Base-by-base conservation (phyloP, 495 filamentous ascomycete genomes). In the Aspergillus diversus region DNA sequence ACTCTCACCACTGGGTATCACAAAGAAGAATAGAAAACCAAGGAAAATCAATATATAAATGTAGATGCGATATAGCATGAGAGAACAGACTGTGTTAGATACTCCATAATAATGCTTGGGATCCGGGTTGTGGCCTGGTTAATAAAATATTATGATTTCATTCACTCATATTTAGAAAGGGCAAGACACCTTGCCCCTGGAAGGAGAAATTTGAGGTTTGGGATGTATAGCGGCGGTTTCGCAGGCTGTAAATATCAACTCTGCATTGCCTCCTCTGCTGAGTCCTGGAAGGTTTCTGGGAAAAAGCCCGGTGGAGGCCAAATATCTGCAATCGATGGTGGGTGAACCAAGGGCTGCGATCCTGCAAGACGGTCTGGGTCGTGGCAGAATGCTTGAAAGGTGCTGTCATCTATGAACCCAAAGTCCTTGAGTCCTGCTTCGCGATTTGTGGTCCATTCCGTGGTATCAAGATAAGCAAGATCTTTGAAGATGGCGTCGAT, bases 401-500 rank as follows among this genome's bases (percentile, higher is more conserved):
- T 84, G 34, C 67, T 79, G 49, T 83, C 77, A 53, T 83, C 81
- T 7, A 84, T 74, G 68, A 87, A 87, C 2, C 86, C 86, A 33
- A 89, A 83, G 60, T 89, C 87, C 63, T 81, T 80, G 63, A 89
- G 72, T 1, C 77, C 77, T 42, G 82, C 81, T 60, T 85, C 78
- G 65, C 81, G 80, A 66, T 75, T 84, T 39, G 66, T 81, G 1
- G 81, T 77, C 76, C 81, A 81, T 63, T 87, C 84, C 7, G 81
- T 83, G 27, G 82, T 83, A 63, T 89, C 87, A 9, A 87, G 78
- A 53, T 84, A 82, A n/a, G 83, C 83, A 4, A 89, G 76, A 48
- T 89, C 86, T 66, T 87, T 83, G 66, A 88, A 81, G 37, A 88
- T 83, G 4, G 84, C 80, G 57, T 89, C 87, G 33, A 84, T 76